Evolutionary conservation across 768 basidiomycete genomes (phyloP).

Genomic region (Cystobasidium onofrii): DNA sequence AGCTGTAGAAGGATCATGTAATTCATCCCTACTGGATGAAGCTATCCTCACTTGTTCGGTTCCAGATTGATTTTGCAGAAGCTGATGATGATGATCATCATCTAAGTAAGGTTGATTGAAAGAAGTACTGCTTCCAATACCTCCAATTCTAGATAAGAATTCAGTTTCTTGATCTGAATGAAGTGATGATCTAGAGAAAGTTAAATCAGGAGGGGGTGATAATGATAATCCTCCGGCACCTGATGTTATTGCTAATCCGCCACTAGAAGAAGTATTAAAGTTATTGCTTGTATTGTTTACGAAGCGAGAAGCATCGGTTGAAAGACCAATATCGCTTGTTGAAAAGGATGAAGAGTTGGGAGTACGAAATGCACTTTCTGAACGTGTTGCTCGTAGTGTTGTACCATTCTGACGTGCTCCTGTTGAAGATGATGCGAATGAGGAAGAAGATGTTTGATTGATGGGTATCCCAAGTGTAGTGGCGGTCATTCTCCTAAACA

Average conservation of each 20-base stretch:
- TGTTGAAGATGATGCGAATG: background rate
- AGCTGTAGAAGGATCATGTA: background rate
- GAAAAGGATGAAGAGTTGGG: no score
- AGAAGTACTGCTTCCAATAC: background rate
- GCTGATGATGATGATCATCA: background rate
- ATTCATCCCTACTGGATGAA: background rate
- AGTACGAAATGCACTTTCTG: background rate
- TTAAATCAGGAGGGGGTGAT: constrained; percentile 17
- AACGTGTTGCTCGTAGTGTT: constrained; percentile 7
- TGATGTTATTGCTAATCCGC: background rate
- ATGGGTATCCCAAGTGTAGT: background rate
- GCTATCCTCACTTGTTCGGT: background rate
- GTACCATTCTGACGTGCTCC: background rate
- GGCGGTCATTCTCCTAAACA: background rate
- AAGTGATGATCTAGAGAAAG: constrained; percentile 28
- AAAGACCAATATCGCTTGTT: background rate
- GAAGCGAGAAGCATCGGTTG: background rate
- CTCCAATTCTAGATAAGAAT: background rate
- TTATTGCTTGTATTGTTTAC: background rate
- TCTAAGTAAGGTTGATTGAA: background rate
- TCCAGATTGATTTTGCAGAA: background rate
- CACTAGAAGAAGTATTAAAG: no score
- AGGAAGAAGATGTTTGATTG: background rate
- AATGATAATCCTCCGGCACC: background rate
- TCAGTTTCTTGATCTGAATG: constrained; percentile 22